These are phyloP conservation scores for Candida sithepensis DNA, from an alignment of 805 yeast genomes.

Conservation along the genomic window DNA sequence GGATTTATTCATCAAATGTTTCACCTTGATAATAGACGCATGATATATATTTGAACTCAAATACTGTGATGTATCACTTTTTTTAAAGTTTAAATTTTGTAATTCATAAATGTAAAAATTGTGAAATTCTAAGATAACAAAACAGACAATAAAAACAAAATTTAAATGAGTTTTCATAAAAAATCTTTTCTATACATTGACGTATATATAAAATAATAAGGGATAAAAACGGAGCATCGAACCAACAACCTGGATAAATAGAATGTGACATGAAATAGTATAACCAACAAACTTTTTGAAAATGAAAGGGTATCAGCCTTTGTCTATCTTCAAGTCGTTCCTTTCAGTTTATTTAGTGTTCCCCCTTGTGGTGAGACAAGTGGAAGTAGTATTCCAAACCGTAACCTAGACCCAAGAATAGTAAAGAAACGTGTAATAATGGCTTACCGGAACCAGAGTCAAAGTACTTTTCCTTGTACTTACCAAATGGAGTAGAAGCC, in stretches of 20 bases:
- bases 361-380: slow-evolving; percentile 61
- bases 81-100: not conserved
- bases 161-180: not conserved
- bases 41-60: too few species aligned
- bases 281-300: not conserved
- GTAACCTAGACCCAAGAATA: slow-evolving; percentile 76
- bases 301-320: too few species aligned
- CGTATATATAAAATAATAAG: not conserved
- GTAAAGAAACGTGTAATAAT: slow-evolving; percentile 68
- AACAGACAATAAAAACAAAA: not conserved
- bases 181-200: not conserved
- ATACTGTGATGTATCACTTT: too few species aligned
- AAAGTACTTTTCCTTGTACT: slow-evolving; percentile 82
- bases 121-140: not conserved
- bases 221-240: not conserved
- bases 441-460: slow-evolving; percentile 84
- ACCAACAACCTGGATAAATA: not conserved
- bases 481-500: slow-evolving; percentile 65
- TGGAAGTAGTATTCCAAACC: slow-evolving; percentile 92
- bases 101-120: slow-evolving; percentile 1
- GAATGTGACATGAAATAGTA: not conserved
- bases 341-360: slow-evolving; percentile 30
- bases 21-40: not conserved
- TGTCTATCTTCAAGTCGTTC: not conserved
- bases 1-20: not conserved